Evolutionary conservation across 208 protist species (phyloP), one percentile per base, ranked within the genome.

Genomic region (Acanthamoeba rhysodes): DNA sequence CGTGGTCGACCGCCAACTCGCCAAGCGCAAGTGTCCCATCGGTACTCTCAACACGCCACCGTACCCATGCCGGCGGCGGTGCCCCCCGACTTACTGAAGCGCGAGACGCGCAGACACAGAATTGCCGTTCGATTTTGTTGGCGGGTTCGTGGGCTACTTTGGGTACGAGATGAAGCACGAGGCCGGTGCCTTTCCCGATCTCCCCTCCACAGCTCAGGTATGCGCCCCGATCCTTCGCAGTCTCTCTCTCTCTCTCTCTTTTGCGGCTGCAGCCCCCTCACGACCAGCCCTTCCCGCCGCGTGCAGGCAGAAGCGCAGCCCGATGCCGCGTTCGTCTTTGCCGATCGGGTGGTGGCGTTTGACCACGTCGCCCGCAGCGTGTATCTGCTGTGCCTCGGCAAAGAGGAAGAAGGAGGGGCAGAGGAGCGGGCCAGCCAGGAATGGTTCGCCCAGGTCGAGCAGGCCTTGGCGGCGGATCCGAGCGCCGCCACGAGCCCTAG

Each of bases 161-260:
- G 94, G 94, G 0, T 95, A 95, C 45, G 94, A 95, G 68, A 95
- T 95, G 74, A 94, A 82, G 53, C 72, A 48, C n/a, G 90, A 94
- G n/a, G n/a, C 34, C 6, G 64, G 90, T 0, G 53, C 90, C 29
- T 94, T 27, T 34, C 32, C 34, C 6, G 70, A 57, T n/a, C 29
- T 22, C 62, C 24, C 62, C 62, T 24, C 18, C 62, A 68, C 62
- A 14, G 8, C 55, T 16, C 27, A 91, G 29, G 41, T 41, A 59
- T 24, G 55, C 10, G 50, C 9, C 50, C 9, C 9, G 50, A 14
- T 5, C 2, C 20, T 2, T 16, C 55, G 12, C 6, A 2, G 32
- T 22, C 27, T 3, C 27, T 9, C 27, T 22, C 27, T 27, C 62
- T 29, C 57, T 1, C 18, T 62, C 12, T 62, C 57, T 45, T 8